Evolutionary conservation across 768 basidiomycete species (phyloP).

Genomic region (Fomitopsis pulvina): DNA sequence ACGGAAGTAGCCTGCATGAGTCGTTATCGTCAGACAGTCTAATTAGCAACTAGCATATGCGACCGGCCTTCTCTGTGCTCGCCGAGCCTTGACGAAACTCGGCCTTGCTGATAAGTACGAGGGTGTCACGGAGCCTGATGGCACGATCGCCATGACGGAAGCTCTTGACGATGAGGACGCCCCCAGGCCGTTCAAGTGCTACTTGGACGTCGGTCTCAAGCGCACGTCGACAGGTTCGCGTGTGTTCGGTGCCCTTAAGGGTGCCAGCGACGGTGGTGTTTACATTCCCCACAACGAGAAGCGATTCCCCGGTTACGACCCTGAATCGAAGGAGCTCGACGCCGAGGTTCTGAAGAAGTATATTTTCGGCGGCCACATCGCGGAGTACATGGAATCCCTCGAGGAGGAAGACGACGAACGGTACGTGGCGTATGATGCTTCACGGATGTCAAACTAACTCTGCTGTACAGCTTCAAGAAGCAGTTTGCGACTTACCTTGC

Average conservation of each 20-base stretch:
- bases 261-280: constrained; percentile 95
- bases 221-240: constrained; percentile 97
- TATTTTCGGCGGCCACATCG: constrained; percentile 95
- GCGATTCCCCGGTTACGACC: constrained; percentile 97
- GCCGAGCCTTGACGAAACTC: constrained; percentile 91
- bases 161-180: constrained; percentile 85
- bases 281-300: constrained; percentile 97
- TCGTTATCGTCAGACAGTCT: too few species aligned
- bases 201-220: constrained; percentile 97
- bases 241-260: constrained; percentile 98
- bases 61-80: constrained; percentile 90
- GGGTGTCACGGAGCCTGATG: constrained; percentile 89
- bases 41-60: constrained; percentile 88
- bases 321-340: constrained; percentile 88
- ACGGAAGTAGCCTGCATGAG: too few species aligned
- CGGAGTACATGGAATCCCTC: constrained; percentile 98
- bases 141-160: constrained; percentile 79
- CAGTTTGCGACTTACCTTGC: constrained; percentile 95
- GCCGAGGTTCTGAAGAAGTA: constrained; percentile 95
- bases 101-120: constrained; percentile 98
- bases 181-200: constrained; percentile 97
- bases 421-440: constrained; percentile 29
- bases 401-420: constrained; percentile 99
- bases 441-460: background rate
- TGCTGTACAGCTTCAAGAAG: constrained; percentile 77